Conservation (phyloP, 176 grass and related monocot genomes). For the Leersia perrieri region DNA sequence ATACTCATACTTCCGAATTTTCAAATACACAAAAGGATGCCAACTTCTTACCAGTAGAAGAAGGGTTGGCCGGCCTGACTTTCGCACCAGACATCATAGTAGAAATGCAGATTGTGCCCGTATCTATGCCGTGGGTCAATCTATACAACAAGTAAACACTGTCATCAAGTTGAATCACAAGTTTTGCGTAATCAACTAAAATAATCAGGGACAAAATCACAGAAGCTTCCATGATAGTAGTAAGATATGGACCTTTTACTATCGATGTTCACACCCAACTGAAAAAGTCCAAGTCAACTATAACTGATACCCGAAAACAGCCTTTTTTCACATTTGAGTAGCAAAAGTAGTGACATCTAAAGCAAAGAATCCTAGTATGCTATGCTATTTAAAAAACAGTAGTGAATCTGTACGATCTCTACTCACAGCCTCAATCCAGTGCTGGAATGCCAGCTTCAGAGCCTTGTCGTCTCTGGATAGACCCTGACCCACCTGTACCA, state of each 20-base stretch:
- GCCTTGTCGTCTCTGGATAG: constrained; percentile 63
- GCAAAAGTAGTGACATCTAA: constrained; percentile 1
- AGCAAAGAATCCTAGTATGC: background rate
- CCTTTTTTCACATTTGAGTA: constrained; percentile 9
- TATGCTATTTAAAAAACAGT: background rate
- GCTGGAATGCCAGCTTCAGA: constrained; percentile 87
- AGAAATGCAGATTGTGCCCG: constrained; percentile 91
- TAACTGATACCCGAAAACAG: constrained; percentile 11
- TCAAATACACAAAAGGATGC: background rate
- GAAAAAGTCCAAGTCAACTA: constrained; percentile 30
- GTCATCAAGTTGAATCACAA: background rate
- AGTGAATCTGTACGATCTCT: constrained; percentile 24
- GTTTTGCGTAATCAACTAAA: background rate
- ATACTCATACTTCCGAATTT: background rate
- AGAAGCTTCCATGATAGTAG: background rate
- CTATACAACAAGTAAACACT: constrained; percentile 31
- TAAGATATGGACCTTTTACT: background rate
- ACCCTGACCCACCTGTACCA: constrained; percentile 75
- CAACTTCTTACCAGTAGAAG: constrained; percentile 86
- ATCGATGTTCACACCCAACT: constrained; percentile 10
- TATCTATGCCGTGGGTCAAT: constrained; percentile 93
- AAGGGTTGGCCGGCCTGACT: constrained; percentile 86
- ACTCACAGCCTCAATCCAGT: constrained; percentile 99
- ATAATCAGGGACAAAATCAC: background rate
- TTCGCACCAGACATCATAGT: constrained; percentile 74